phyloP scores from a whole-genome alignment of 208 protist species.

The Leptomonas seymouri region DNA sequence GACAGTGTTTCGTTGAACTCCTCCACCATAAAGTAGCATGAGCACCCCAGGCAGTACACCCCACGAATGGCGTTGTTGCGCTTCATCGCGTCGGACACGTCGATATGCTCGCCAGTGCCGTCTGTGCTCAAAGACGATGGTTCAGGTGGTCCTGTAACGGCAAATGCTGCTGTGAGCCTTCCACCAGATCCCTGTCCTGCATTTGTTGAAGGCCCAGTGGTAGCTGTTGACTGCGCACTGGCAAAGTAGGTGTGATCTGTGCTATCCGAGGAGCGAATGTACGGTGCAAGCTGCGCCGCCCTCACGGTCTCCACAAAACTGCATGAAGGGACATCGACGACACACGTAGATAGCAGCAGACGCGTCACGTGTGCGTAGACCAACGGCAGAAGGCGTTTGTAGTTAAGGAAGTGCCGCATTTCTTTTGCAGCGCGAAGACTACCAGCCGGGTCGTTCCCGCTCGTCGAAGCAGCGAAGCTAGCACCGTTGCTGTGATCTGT shows the following conservation, averaged over 20 bases:
- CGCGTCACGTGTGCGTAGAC: slow-evolving; percentile 79
- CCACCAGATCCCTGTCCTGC: neutral
- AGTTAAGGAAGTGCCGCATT: slow-evolving; percentile 79
- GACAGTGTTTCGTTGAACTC: slow-evolving; percentile 60
- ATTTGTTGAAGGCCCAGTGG: neutral
- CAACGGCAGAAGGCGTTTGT: slow-evolving; percentile 62
- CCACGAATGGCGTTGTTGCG: slow-evolving; percentile 46
- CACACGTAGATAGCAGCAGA: slow-evolving; percentile 66
- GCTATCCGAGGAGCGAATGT: slow-evolving; percentile 11
- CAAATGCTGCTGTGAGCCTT: neutral
- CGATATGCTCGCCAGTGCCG: slow-evolving; percentile 25
- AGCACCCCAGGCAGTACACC: slow-evolving; percentile 68
- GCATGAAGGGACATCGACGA: slow-evolving; percentile 29
- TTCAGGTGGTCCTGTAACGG: neutral
- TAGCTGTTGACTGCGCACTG: neutral
- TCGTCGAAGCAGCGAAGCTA: no score
- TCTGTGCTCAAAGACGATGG: neutral
- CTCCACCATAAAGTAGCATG: slow-evolving; percentile 59
- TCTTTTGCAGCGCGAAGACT: neutral
- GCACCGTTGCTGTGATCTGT: neutral
- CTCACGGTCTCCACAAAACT: slow-evolving; percentile 25
- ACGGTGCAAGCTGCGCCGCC: slow-evolving; percentile 19
- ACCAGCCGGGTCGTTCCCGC: neutral
- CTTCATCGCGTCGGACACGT: slow-evolving; percentile 41
- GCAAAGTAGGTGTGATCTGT: slow-evolving; percentile 23